These are phyloP conservation scores for Plasmodium ovale DNA, from an alignment of 169 alveolate genomes.

Conservation along the genomic window DNA sequence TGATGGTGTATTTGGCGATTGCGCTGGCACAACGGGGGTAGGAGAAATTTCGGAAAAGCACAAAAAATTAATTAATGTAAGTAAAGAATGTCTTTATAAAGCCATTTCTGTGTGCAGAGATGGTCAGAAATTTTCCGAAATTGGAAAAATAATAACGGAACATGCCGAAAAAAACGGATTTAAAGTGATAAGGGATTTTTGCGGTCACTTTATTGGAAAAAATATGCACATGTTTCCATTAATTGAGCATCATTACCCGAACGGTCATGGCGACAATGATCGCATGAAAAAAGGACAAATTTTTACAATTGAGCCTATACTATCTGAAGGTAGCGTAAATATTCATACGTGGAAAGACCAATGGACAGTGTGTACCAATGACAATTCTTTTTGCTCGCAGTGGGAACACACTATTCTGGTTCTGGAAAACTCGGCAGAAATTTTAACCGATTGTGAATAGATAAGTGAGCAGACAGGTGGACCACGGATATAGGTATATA, in stretches of 20 bases:
- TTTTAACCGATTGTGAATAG: conserved; percentile 83
- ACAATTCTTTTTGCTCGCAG: conserved; percentile 91
- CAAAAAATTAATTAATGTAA: conserved; percentile 76
- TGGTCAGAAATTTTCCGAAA: conserved; percentile 87
- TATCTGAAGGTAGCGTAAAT: conserved; percentile 88
- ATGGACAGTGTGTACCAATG: conserved; percentile 92
- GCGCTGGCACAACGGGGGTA: conserved; percentile 84
- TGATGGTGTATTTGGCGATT: conserved; percentile 93
- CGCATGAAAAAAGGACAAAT: conserved; percentile 88
- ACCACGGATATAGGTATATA: not conserved
- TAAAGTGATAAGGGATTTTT: conserved; percentile 89
- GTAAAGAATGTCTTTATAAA: conserved; percentile 86
- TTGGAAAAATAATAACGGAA: conserved; percentile 90
- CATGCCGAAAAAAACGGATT: conserved; percentile 89
- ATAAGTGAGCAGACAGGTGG: too few species aligned
- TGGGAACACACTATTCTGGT: conserved; percentile 94
- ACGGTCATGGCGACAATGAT: conserved; percentile 71
- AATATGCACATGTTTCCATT: conserved; percentile 94
- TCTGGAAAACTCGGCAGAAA: conserved; percentile 91
- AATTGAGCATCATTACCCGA: conserved; percentile 89
- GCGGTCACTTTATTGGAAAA: conserved; percentile 95
- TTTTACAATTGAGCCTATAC: conserved; percentile 93
- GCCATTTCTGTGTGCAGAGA: conserved; percentile 92
- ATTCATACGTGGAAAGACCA: conserved; percentile 92
- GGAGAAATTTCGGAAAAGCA: conserved; percentile 79